Evolutionary conservation across 2,329 filamentous ascomycete genomes (phyloP), one percentile per base, ranked within the genome.

Genomic region (Metarhizium brunneum): DNA sequence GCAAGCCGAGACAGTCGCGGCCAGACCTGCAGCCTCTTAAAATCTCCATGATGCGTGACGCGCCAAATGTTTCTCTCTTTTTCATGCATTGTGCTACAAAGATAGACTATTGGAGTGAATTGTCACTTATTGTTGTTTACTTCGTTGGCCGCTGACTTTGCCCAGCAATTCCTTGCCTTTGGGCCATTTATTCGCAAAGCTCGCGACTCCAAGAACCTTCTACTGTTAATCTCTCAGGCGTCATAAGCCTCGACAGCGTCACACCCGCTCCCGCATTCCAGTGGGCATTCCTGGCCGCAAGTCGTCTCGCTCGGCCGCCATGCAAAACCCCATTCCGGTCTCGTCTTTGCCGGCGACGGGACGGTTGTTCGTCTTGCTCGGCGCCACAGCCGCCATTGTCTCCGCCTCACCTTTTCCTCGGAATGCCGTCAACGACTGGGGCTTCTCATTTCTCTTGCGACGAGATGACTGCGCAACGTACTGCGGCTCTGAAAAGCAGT

Each of bases 401-500:
- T 79, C 47, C 35, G 55, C 80, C 18, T 66, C 69, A 29, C 81
- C 82, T 0, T 78, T 73, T 56, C 79, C 79, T 47, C 73, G 71
- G 63, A 76, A 81, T 61, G 70, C 72, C 57, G 65, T 79, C 35
- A 74, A 77, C 62, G 75, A 76, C 63, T 56, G 61, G 35, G 79
- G 78, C 61, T 76, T 73, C 62, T 76, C 76, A 55, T 82, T 73
- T 59, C 73, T 83, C 45, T 71, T 76, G 70, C 70, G 68, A 20
- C 74, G 79, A 59, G 68, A 66, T 55, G 68, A 66, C 55, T 84
- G 81, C 70, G 72, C 68, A 49, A 66, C 74, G 40, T 76, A 76
- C 68, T 85, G 82, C 68, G 82, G 82, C 58, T 67, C 70, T 53
- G 69, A 80, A 54, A 77, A 77, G 62, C 74, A 80, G 65, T 77